Conservation (phyloP, 1,139 yeast species). For the Lodderomyces oxycetoniae region DNA sequence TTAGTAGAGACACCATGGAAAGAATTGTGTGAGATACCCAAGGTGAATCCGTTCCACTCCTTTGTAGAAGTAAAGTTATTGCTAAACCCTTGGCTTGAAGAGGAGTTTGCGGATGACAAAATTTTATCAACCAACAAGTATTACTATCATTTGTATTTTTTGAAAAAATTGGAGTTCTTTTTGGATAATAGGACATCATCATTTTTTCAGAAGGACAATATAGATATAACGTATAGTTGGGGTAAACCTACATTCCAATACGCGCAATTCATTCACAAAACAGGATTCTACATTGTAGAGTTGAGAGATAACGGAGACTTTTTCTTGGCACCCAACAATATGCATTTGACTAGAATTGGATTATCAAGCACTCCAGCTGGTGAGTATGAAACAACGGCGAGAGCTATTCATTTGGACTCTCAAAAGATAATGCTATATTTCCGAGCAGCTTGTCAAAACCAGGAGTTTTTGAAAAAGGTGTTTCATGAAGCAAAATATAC, state of each 20-base stretch:
- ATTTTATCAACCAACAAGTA: slow-evolving; percentile 45
- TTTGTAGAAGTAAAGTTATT: slow-evolving; percentile 64
- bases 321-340: slow-evolving; percentile 76
- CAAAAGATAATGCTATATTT: slow-evolving; percentile 71
- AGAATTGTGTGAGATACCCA: slow-evolving; percentile 74
- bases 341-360: slow-evolving; percentile 63
- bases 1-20: slow-evolving; percentile 93
- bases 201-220: slow-evolving; percentile 49
- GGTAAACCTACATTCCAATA: slow-evolving; percentile 78
- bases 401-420: slow-evolving; percentile 48
- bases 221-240: slow-evolving; percentile 78
- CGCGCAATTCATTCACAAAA: slow-evolving; percentile 83
- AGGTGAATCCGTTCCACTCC: slow-evolving; percentile 81
- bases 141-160: slow-evolving; percentile 59
- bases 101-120: slow-evolving; percentile 50
- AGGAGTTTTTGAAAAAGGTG: slow-evolving; percentile 40
- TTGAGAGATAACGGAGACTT: slow-evolving; percentile 76
- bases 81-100: slow-evolving; percentile 62
- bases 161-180: slow-evolving; percentile 68
- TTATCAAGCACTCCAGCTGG: slow-evolving; percentile 24
- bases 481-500: slow-evolving; percentile 55
- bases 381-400: slow-evolving; percentile 25
- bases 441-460: slow-evolving; percentile 56
- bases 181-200: slow-evolving; percentile 76
- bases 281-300: slow-evolving; percentile 90